Conservation (phyloP, 768 basidiomycete species). For the Hirschioporus abietinus region DNA sequence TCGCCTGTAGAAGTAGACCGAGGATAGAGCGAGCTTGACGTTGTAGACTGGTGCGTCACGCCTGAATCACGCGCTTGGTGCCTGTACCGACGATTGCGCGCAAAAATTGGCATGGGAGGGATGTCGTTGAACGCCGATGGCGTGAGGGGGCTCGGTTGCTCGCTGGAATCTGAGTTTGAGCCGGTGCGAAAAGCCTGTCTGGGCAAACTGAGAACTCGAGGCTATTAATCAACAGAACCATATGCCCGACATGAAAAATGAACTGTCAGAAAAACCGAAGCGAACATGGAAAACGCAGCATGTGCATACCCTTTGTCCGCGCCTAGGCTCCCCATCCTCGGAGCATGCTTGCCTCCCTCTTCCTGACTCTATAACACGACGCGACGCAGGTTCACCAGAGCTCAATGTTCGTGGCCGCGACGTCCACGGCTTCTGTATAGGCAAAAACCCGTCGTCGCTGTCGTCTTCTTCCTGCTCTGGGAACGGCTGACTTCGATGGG, state of each 20-base stretch:
- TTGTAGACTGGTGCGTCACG: constrained; percentile 57
- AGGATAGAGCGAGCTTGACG: constrained; percentile 77
- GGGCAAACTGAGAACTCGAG: constrained; percentile 3
- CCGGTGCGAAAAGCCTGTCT: background rate
- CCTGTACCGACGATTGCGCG: constrained; percentile 9
- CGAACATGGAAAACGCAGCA: background rate
- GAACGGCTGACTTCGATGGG: background rate
- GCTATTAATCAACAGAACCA: background rate
- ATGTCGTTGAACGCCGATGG: background rate
- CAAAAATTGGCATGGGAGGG: background rate
- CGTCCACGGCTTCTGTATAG: background rate
- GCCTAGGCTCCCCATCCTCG: constrained; percentile 3
- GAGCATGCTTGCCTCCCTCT: constrained; percentile 3
- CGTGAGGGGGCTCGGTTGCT: constrained; percentile 1
- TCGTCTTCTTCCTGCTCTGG: background rate
- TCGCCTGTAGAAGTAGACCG: constrained; percentile 62
- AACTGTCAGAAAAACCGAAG: constrained; percentile 4
- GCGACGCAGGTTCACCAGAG: constrained; percentile 1
- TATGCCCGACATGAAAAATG: background rate
- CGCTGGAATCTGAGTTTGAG: constrained; percentile 2
- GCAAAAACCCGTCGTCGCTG: background rate
- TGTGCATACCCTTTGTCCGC: constrained; percentile 1
- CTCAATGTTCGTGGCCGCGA: background rate
- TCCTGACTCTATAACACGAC: background rate
- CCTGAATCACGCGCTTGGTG: constrained; percentile 38